These are phyloP conservation scores for Zygnema cylindricum DNA, from an alignment of 139 green algal species.

Conservation along the genomic window DNA sequence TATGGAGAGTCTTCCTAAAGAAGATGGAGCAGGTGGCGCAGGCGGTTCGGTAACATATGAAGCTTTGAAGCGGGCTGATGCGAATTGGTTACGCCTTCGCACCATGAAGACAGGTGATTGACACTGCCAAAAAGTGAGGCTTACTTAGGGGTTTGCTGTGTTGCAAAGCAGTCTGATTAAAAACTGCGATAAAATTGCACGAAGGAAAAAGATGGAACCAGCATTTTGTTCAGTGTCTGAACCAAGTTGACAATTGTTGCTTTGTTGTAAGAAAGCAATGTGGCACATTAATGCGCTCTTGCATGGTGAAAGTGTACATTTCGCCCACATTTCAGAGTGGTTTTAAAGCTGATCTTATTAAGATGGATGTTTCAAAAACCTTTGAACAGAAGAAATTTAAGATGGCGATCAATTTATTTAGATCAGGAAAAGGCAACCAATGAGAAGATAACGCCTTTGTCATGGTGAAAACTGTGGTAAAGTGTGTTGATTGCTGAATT, in stretches of 20 bases:
- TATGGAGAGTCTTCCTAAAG: constrained; percentile 17
- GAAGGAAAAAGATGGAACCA: background rate
- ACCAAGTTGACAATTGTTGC: background rate
- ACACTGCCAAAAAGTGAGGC: background rate
- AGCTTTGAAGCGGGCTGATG: constrained; percentile 76
- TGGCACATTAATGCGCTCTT: too few relatives aligned
- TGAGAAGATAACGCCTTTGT: too few relatives aligned
- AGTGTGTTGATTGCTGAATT: too few relatives aligned
- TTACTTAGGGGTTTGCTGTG: background rate
- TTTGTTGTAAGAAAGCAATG: constrained; percentile 12
- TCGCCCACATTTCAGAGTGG: too few relatives aligned
- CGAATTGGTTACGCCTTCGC: constrained; percentile 73
- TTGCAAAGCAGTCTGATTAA: constrained; percentile 6
- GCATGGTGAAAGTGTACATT: too few relatives aligned
- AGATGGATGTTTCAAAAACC: too few relatives aligned
- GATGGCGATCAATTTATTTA: too few relatives aligned
- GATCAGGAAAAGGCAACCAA: too few relatives aligned
- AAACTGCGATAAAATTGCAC: background rate
- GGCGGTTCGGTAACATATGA: constrained; percentile 63
- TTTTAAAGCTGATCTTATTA: too few relatives aligned
- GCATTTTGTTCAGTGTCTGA: background rate
- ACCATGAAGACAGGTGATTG: constrained; percentile 49
- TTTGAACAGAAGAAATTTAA: too few relatives aligned
- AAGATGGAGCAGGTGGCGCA: constrained; percentile 36
- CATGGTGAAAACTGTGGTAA: too few relatives aligned